Percentiles rank a stretch among this genome's conserved stretches.
These are phyloP conservation scores for Fusarium penzigii DNA, from an alignment of 2,329 filamentous ascomycete species.

Conservation along the genomic window DNA sequence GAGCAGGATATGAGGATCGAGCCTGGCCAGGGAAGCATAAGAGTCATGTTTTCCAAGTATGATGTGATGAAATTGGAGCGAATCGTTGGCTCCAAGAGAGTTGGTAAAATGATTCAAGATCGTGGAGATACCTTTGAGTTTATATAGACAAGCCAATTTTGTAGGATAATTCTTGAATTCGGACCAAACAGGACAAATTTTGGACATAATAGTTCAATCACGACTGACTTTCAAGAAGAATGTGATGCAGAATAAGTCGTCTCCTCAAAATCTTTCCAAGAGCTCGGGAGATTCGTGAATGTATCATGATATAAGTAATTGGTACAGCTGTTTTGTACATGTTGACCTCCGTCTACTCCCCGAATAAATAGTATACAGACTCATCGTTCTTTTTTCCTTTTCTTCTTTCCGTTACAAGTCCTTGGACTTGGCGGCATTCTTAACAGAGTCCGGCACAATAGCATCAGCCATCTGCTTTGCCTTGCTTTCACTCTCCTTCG, in stretches of 20 bases:
- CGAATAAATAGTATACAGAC: slow-evolving; percentile 22
- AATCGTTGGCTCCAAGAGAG: slow-evolving; percentile 77
- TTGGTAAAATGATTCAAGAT: slow-evolving; percentile 81
- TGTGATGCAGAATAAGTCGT: too few relatives aligned
- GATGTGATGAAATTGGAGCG: slow-evolving; percentile 88
- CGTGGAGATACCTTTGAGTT: slow-evolving; percentile 94
- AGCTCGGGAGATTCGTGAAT: slow-evolving; percentile 14
- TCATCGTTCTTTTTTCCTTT: slow-evolving; percentile 20
- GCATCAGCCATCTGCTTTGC: slow-evolving; percentile 34
- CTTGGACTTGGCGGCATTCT: slow-evolving; percentile 16
- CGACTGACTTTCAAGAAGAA: too few relatives aligned
- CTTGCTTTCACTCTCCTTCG: slow-evolving; percentile 33
- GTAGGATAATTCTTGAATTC: slow-evolving; percentile 9
- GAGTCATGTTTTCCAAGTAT: slow-evolving; percentile 79
- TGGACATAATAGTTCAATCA: too few relatives aligned
- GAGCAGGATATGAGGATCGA: slow-evolving; percentile 57
- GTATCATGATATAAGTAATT: slow-evolving; percentile 28
- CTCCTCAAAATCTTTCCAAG: too few relatives aligned
- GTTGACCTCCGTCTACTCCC: slow-evolving; percentile 1
- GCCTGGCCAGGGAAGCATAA: slow-evolving; percentile 60
- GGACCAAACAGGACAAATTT: too few relatives aligned
- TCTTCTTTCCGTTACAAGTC: slow-evolving; percentile 18
- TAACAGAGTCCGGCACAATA: slow-evolving; percentile 31
- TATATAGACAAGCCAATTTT: slow-evolving; percentile 53
- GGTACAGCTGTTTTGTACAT: slow-evolving; percentile 35